phyloP scores from a whole-genome alignment of 805 yeast genomes.

The Isabelozyma gotoi region DNA sequence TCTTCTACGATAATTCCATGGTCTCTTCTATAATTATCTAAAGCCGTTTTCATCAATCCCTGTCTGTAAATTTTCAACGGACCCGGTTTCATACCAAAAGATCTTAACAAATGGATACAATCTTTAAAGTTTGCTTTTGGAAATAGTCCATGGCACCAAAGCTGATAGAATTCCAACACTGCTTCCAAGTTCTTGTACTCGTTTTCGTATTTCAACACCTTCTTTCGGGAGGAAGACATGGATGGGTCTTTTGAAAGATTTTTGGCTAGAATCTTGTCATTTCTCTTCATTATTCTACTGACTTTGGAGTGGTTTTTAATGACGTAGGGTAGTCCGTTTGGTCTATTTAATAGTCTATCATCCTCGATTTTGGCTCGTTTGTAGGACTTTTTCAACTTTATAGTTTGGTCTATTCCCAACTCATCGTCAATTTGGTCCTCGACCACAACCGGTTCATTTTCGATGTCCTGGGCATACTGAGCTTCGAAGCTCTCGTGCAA shows the following conservation, averaged over 20 bases:
- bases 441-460: neutral
- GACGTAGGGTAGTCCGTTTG: conserved; percentile 34
- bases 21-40: conserved; percentile 19
- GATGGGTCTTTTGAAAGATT: conserved; percentile 8
- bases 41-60: conserved; percentile 26
- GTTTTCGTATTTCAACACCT: conserved; percentile 22
- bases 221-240: conserved; percentile 11
- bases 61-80: conserved; percentile 33
- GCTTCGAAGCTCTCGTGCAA: neutral
- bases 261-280: conserved; percentile 23
- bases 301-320: conserved; percentile 29
- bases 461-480: neutral
- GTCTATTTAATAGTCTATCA: conserved; percentile 32
- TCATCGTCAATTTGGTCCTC: conserved; percentile 15
- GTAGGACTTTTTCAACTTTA: conserved; percentile 21
- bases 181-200: conserved; percentile 35
- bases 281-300: conserved; percentile 20
- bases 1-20: conserved; percentile 40
- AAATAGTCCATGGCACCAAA: conserved; percentile 54
- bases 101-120: conserved; percentile 54
- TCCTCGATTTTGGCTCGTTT: conserved; percentile 35
- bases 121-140: conserved; percentile 81
- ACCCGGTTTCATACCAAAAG: conserved; percentile 45
- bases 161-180: conserved; percentile 41
- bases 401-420: conserved; percentile 35